Evolutionary conservation across 2,329 filamentous ascomycete species (phyloP).

Genomic region (Chrysosporium keratinophilum): DNA sequence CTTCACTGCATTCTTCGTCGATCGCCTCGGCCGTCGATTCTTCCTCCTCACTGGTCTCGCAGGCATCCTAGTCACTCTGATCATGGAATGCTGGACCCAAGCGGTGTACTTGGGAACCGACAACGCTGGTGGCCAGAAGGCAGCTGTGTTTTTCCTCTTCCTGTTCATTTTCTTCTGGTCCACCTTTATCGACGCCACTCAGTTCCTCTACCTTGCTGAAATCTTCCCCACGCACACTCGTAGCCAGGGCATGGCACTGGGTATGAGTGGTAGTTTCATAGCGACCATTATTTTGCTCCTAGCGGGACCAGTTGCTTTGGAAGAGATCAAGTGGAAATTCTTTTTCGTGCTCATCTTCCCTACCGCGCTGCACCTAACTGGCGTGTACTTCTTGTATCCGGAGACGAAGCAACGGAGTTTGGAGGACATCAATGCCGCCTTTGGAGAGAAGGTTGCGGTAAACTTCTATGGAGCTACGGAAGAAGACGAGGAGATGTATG

Average conservation of each 20-base stretch:
- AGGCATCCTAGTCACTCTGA: conserved; percentile 26
- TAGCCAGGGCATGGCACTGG: conserved; percentile 30
- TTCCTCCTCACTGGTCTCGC: conserved; percentile 30
- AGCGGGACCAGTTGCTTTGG: conserved; percentile 23
- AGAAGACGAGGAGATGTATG: conserved; percentile 22
- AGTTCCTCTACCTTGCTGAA: conserved; percentile 34
- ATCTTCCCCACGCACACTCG: conserved; percentile 36
- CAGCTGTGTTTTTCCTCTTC: conserved; percentile 35
- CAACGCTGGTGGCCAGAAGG: conserved; percentile 28
- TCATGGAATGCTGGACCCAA: conserved; percentile 29
- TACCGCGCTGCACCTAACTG: conserved; percentile 24
- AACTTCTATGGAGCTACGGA: conserved; percentile 21
- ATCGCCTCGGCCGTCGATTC: conserved; percentile 29
- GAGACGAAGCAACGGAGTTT: conserved; percentile 30
- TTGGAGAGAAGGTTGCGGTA: conserved; percentile 28
- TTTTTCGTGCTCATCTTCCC: conserved; percentile 32
- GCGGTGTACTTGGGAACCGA: conserved; percentile 28
- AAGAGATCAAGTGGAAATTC: conserved; percentile 29
- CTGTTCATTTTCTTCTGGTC: conserved; percentile 34
- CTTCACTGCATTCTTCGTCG: conserved; percentile 34
- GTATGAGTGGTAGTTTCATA: conserved; percentile 21
- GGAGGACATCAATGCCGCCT: conserved; percentile 30
- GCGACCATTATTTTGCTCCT: conserved; percentile 10
- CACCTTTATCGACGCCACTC: conserved; percentile 36
- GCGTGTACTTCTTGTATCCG: conserved; percentile 29